phyloP scores from a whole-genome alignment of 805 yeast genomes.

The Candida hispaniensis region DNA sequence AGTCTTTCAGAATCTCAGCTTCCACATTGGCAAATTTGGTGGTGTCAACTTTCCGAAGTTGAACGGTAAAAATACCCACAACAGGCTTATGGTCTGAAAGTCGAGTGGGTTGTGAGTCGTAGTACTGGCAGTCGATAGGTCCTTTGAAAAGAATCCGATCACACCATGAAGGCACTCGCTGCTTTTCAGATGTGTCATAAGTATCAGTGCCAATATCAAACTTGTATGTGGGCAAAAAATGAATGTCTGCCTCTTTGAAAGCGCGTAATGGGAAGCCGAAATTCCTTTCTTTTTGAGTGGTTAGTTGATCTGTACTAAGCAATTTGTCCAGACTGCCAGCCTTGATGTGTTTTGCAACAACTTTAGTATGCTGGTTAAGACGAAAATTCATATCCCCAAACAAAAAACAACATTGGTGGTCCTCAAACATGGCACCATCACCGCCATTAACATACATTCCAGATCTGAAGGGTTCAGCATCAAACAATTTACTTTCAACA shows the following conservation, averaged over 20 bases:
- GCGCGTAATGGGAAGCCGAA: constrained; percentile 52
- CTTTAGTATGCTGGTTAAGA: constrained; percentile 58
- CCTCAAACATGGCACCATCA: constrained; percentile 44
- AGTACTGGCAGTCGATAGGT: constrained; percentile 46
- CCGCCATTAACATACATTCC: constrained; percentile 29
- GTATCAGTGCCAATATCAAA: constrained; percentile 73
- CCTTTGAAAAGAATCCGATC: constrained; percentile 72
- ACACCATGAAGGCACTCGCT: constrained; percentile 95
- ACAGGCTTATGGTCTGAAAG: constrained; percentile 93
- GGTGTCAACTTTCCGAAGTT: constrained; percentile 57
- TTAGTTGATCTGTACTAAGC: constrained; percentile 67
- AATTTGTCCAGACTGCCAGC: constrained; percentile 40
- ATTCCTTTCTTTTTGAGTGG: constrained; percentile 65
- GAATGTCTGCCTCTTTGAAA: constrained; percentile 63
- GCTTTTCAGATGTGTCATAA: constrained; percentile 86
- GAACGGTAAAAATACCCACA: constrained; percentile 54
- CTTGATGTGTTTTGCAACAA: constrained; percentile 49
- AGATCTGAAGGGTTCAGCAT: constrained; percentile 18
- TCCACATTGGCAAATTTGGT: constrained; percentile 4
- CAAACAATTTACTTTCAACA: constrained; percentile 30
- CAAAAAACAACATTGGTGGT: constrained; percentile 80
- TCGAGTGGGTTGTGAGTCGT: constrained; percentile 45
- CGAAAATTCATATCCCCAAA: constrained; percentile 91
- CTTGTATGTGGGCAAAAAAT: constrained; percentile 86
- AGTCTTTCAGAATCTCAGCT: constrained; percentile 1